phyloP scores from a whole-genome alignment of 2,329 filamentous ascomycete genomes.

The Didymosphaeria variabile region DNA sequence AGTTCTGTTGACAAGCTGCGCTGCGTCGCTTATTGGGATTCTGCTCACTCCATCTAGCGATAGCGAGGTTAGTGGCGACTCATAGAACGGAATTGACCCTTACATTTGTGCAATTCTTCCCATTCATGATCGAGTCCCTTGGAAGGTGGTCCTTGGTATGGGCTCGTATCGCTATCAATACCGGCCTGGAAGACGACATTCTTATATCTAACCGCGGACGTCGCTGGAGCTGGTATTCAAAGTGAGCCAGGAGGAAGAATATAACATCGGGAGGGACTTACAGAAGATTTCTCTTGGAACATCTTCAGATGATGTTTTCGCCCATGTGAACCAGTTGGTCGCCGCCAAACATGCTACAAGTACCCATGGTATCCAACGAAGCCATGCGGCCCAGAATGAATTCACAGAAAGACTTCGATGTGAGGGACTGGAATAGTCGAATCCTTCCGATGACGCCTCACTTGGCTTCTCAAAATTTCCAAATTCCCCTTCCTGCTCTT shows the following conservation, averaged over 20 bases:
- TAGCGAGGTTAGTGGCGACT: background rate
- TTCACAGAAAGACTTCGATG: background rate
- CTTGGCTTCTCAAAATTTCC: background rate
- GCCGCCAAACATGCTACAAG: background rate
- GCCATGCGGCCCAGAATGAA: background rate
- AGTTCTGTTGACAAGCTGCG: conserved; percentile 13
- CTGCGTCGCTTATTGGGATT: conserved; percentile 12
- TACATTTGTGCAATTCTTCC: conserved; percentile 13
- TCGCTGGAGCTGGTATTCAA: background rate
- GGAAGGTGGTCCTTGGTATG: conserved; percentile 12
- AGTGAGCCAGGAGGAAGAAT: background rate
- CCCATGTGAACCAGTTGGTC: conserved; percentile 11
- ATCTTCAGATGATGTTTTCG: background rate
- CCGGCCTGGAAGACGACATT: conserved; percentile 11
- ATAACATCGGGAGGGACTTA: background rate
- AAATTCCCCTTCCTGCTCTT: background rate
- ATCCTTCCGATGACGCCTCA: background rate
- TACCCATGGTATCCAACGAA: conserved; percentile 6
- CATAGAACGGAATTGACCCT: background rate
- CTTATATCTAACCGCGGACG: conserved; percentile 9
- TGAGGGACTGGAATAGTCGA: background rate
- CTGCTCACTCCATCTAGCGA: conserved; percentile 7
- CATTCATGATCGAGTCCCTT: conserved; percentile 4
- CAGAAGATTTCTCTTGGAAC: background rate
- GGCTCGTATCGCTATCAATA: conserved; percentile 11